Evolutionary conservation across 768 basidiomycete genomes (phyloP).

Genomic region (Rhodosporidiobolus odoratus): DNA sequence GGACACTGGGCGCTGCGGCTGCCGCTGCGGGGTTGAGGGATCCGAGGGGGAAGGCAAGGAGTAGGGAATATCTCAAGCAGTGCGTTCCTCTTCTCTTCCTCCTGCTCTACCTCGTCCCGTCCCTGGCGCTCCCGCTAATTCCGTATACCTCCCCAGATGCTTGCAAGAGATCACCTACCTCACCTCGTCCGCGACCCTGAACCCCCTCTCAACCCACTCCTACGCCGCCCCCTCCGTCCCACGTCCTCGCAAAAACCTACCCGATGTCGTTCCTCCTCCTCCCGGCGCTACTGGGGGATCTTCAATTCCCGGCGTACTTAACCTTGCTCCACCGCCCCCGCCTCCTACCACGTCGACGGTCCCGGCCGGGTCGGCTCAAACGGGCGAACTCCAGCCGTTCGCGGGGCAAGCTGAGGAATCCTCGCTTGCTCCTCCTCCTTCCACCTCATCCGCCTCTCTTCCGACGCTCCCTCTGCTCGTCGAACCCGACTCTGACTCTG

Average conservation of each 20-base stretch:
- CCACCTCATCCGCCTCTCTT: background rate
- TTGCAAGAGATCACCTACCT: constrained; percentile 96
- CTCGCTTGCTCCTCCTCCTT: background rate
- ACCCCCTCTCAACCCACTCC: constrained; percentile 55
- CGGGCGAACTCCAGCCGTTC: background rate
- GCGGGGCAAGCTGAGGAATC: background rate
- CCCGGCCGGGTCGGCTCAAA: background rate
- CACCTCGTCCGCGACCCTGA: constrained; percentile 94
- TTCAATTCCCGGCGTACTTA: constrained; percentile 29
- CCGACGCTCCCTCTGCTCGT: background rate
- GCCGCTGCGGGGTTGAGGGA: constrained; percentile 65
- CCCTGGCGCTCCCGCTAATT: background rate
- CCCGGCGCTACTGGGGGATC: too few species aligned
- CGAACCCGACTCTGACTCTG: background rate
- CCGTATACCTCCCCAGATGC: constrained; percentile 56
- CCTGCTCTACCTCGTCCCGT: constrained; percentile 31
- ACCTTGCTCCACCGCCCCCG: constrained; percentile 1
- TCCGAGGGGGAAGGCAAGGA: constrained; percentile 89
- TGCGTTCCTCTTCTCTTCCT: constrained; percentile 49
- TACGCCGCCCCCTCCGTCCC: constrained; percentile 34
- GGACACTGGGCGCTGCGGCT: background rate
- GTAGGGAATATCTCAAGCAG: constrained; percentile 96
- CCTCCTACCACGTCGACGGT: background rate
- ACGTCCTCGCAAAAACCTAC: constrained; percentile 36
- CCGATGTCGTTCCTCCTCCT: constrained; percentile 25